Base-by-base conservation (phyloP, 2,329 filamentous ascomycete species). In the Colletotrichum kahawae region DNA sequence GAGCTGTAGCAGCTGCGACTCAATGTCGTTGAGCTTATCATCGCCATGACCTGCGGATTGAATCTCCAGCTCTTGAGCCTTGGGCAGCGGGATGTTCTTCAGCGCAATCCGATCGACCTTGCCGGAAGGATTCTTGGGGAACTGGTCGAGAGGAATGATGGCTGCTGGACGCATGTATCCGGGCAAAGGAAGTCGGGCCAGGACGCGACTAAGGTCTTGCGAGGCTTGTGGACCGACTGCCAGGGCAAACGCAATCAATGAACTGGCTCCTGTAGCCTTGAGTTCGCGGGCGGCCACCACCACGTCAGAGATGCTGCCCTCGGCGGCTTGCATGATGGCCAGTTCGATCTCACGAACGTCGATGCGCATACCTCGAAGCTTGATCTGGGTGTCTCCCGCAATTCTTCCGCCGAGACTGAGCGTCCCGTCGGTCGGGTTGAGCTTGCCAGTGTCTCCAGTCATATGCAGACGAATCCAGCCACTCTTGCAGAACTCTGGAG, bases 271-370 rank as follows among this genome's bases (percentile, higher is more conserved):
- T 4, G 64, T 54, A 43, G n/a, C 29, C 31, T 57, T 59, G 14
- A 13, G 7, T 1, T 59, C 65, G 7, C 79, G 78, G n/a, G 77
- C 76, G 6, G 79, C 68, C 4, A 79, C 76, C 6, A 77, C 77
- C 36, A 78, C 76, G 48, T 79, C 77, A 4, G 77, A 29, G 5
- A 81, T 67, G 5, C 33, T 48, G 2, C 76, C 72, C 48, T 67
- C 70, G 59, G 77, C 31, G 8, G 59, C 78, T 56, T 75, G 77
- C 72, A 77, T 78, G 14, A 79, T 76, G 68, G 56, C 31, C 7
- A 75, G 71, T 70, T 85, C 84, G 7, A 86, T 73, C 51, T 87
- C 85, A 33, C 83, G 79, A 3, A 87, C 79, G 66, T 88, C 84
- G 12, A 86, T 71, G 4, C 86, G 83, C 74, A 84, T 77, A 1